These are phyloP conservation scores for Scleroderma bovista DNA, from an alignment of 768 basidiomycete species.

Conservation along the genomic window DNA sequence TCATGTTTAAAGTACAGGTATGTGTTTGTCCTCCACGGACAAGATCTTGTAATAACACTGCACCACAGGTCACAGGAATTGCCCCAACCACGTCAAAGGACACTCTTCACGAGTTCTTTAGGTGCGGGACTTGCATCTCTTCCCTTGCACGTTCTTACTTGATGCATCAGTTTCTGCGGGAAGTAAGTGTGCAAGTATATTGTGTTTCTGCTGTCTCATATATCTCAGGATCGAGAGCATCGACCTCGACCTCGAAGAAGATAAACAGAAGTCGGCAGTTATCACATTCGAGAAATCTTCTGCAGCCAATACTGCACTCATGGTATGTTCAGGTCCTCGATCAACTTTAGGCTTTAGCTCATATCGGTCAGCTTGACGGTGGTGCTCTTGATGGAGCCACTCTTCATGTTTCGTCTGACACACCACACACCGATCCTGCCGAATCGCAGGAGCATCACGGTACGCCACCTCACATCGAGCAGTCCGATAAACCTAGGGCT, in stretches of 20 bases:
- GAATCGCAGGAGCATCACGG: slow-evolving; percentile 33
- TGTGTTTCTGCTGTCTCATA: slow-evolving; percentile 3
- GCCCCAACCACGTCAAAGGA: slow-evolving; percentile 57
- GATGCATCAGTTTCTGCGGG: slow-evolving; percentile 71
- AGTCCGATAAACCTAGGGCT: slow-evolving; percentile 88
- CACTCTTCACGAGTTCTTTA: slow-evolving; percentile 76
- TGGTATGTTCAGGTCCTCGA: slow-evolving; percentile 39
- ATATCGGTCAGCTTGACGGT: slow-evolving; percentile 51
- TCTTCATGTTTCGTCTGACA: slow-evolving; percentile 68
- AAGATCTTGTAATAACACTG: too few species aligned
- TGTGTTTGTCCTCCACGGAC: slow-evolving; percentile 14
- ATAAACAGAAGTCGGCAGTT: slow-evolving; percentile 45
- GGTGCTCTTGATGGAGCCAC: slow-evolving; percentile 69
- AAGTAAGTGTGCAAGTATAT: slow-evolving; percentile 39
- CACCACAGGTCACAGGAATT: slow-evolving; percentile 63
- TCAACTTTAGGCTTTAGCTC: not conserved
- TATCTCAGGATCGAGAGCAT: slow-evolving; percentile 57
- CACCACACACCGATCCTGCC: slow-evolving; percentile 50
- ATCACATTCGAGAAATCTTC: slow-evolving; percentile 81
- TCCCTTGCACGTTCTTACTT: slow-evolving; percentile 1
- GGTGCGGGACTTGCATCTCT: slow-evolving; percentile 38
- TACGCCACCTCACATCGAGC: slow-evolving; percentile 48
- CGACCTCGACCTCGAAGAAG: slow-evolving; percentile 46
- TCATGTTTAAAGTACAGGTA: slow-evolving; percentile 22
- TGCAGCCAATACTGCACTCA: slow-evolving; percentile 81